Evolutionary conservation across 257 asterid species (phyloP).

Genomic region (Capsicum baccatum): DNA sequence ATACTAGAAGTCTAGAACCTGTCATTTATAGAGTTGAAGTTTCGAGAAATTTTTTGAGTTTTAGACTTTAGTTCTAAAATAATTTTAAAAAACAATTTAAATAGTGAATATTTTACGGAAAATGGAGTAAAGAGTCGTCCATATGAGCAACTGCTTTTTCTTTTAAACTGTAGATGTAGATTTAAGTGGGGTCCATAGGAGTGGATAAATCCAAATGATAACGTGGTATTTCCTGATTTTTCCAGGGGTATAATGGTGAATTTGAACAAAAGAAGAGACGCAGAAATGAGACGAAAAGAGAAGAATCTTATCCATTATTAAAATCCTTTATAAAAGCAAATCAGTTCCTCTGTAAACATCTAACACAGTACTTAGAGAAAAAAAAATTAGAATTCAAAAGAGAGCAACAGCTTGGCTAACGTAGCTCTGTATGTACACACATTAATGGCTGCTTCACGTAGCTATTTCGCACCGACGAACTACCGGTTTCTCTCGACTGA

Average conservation of each 20-base stretch:
- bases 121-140: background rate
- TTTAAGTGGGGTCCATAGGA: background rate
- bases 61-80: background rate
- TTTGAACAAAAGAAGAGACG: background rate
- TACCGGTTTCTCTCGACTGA: conserved; percentile 28
- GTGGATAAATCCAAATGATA: conserved; percentile 2
- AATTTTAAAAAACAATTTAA: background rate
- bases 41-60: background rate
- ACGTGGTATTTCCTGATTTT: background rate
- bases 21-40: too few species aligned
- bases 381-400: too few species aligned
- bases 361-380: background rate
- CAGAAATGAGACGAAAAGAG: background rate
- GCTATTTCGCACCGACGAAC: conserved; percentile 32
- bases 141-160: background rate
- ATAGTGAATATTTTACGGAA: background rate
- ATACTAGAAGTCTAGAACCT: too few species aligned
- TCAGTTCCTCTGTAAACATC: background rate
- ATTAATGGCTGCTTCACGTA: conserved; percentile 38
- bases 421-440: too few species aligned
- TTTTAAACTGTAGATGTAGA: background rate
- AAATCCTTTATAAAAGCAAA: conserved; percentile 32
- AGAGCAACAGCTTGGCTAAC: too few species aligned
- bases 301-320: conserved; percentile 35
- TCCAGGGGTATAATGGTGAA: conserved; percentile 26